A percentile compares a stretch with the other conserved stretches of the same genome.
Conservation (phyloP, 2,329 filamentous ascomycete genomes). For the Arthrobotrys entomopaga region DNA sequence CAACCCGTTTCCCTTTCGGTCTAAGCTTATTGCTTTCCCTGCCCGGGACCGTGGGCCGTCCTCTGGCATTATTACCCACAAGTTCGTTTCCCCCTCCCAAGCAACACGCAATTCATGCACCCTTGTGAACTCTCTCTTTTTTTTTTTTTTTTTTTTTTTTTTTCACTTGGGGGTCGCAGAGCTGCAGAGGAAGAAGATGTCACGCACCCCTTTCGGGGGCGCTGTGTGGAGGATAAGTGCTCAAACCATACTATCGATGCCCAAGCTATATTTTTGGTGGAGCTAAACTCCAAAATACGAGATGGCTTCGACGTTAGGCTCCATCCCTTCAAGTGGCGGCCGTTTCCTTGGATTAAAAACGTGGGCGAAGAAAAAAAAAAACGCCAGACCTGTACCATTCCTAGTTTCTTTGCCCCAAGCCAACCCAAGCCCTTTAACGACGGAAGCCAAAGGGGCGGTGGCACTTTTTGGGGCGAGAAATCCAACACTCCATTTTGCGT, state of each 20-base stretch:
- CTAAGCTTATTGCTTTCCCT: constrained; percentile 50
- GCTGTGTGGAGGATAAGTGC: constrained; percentile 16
- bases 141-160: constrained; percentile 10
- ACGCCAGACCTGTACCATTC: constrained; percentile 34
- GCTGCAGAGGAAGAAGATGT: constrained; percentile 22
- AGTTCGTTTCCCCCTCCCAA: constrained; percentile 30
- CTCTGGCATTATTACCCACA: constrained; percentile 50
- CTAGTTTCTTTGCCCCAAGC: constrained; percentile 5
- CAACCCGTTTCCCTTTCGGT: constrained; percentile 47
- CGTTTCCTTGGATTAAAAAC: constrained; percentile 14
- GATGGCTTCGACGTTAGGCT: constrained; percentile 34
- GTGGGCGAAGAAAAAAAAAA: constrained; percentile 21
- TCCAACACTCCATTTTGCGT: constrained; percentile 51
- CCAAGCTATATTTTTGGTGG: constrained; percentile 17
- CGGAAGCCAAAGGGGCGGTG: constrained; percentile 9
- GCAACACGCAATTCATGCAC: constrained; percentile 47
- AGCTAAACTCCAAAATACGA: constrained; percentile 38
- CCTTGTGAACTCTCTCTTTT: constrained; percentile 3
- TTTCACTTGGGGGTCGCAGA: constrained; percentile 12
- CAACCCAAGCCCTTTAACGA: constrained; percentile 20
- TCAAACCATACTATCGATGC: constrained; percentile 9
- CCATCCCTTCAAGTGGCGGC: constrained; percentile 7
- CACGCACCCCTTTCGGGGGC: constrained; percentile 12
- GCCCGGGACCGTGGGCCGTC: constrained; percentile 53
- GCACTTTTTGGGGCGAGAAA: constrained; percentile 32